Evolutionary conservation across 1,139 yeast species (phyloP).

Genomic region (Scheffersomyces lignicola): DNA sequence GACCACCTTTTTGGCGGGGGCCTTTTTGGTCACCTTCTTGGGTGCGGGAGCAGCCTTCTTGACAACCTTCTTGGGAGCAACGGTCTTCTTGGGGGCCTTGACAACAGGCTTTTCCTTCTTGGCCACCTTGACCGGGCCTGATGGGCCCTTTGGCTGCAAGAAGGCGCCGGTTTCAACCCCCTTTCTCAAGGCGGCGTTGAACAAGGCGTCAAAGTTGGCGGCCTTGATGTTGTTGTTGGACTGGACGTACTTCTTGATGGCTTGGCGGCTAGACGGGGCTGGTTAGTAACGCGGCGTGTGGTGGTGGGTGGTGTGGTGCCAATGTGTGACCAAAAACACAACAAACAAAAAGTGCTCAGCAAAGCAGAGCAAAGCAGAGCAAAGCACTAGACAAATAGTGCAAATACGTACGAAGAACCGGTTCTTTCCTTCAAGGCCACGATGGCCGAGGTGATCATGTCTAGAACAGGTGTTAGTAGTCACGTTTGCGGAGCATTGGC

Average conservation of each 20-base stretch:
- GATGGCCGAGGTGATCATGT: conserved; percentile 77
- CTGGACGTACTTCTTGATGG: conserved; percentile 70
- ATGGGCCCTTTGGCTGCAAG: conserved; percentile 84
- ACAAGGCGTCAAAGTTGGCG: conserved; percentile 68
- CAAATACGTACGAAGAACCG: conserved; percentile 65
- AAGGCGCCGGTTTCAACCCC: conserved; percentile 80
- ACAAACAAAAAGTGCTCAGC: conserved; percentile 3
- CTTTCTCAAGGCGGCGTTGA: conserved; percentile 77
- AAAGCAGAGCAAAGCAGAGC: conserved; percentile 4
- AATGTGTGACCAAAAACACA: not conserved
- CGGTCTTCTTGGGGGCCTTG: conserved; percentile 16
- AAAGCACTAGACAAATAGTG: conserved; percentile 3
- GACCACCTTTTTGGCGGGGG: conserved; percentile 16
- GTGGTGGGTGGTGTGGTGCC: not conserved
- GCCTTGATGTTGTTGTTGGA: conserved; percentile 61
- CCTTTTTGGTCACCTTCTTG: conserved; percentile 18
- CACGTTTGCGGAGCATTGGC: conserved; percentile 3
- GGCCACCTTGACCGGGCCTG: conserved; percentile 69
- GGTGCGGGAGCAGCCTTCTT: conserved; percentile 17
- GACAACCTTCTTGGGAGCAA: conserved; percentile 15
- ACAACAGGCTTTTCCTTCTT: conserved; percentile 33
- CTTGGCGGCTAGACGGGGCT: conserved; percentile 54
- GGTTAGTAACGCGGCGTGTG: conserved; percentile 21
- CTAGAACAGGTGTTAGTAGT: conserved; percentile 35
- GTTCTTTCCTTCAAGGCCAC: conserved; percentile 73